Base-by-base conservation (phyloP, 2,329 filamentous ascomycete species). In the Xylaria sp. region DNA sequence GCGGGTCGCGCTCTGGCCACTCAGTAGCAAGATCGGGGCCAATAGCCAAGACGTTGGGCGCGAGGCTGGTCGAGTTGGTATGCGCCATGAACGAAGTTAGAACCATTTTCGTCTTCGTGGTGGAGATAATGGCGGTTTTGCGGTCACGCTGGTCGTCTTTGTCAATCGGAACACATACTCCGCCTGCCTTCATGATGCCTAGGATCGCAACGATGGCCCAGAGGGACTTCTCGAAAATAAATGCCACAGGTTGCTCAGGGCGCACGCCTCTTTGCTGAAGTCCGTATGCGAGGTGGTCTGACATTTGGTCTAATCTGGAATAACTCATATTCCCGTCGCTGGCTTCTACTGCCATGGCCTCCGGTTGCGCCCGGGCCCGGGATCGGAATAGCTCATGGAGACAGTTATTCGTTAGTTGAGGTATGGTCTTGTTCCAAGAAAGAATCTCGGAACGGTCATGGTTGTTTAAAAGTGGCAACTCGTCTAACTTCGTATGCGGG, bases 171-270 rank as follows among this genome's bases (percentile, higher is more conserved):
- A 60, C 27, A 43, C 58, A 75, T 0, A 71, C 69, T 1, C 67
- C 72, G 1, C 76, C 77, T 15, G 75, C 72, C 46, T 76, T 77
- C 33, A 78, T 59, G 1, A 78, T 71, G 1, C 68, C 75, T 10
- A 79, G 58, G 58, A 75, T 74, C 0, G 74, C 71, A 3, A 78
- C 67, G 3, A 71, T 56, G 0, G 67, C 68, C 74, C 73, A 78
- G 35, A 64, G 68, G 3, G 75, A 77, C 64, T 78, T 79, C 17
- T 76, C 72, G 43, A 77, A 77, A 43, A 56, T 63, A 17, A 53
- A 46, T 6, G 47, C 51, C 5, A 64, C 58, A 4, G 52, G 23
- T 7, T 25, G 13, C 31, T n/a, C 61, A 44, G 9, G 19, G 11
- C 15, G 19, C 23, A 60, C 35, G 13, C 60, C 60, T 43, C 40